Evolutionary conservation across 2,329 filamentous ascomycete genomes (phyloP).

Genomic region (Colletotrichum karsti): DNA sequence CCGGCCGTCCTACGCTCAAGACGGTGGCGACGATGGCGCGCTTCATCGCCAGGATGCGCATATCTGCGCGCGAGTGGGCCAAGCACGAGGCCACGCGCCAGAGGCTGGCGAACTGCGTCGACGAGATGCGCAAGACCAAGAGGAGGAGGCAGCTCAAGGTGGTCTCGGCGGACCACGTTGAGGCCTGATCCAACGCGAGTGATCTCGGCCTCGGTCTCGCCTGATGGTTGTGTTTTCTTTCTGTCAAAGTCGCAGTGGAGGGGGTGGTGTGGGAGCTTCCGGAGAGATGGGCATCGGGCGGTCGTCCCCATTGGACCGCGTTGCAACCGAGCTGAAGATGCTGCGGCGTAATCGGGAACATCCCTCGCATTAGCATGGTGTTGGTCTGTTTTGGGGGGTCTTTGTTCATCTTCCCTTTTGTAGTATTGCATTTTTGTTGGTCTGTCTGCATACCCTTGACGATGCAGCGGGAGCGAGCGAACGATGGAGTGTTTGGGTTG

Average conservation of each 20-base stretch:
- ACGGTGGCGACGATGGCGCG: constrained; percentile 57
- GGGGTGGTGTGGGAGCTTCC: background rate
- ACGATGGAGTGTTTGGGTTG: background rate
- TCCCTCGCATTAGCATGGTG: constrained; percentile 4
- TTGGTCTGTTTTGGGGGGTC: background rate
- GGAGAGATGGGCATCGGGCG: background rate
- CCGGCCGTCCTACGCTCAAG: constrained; percentile 44
- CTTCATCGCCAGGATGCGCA: constrained; percentile 61
- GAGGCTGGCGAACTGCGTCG: constrained; percentile 57
- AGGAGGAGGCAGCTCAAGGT: constrained; percentile 49
- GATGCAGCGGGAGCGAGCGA: constrained; percentile 19
- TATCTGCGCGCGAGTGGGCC: constrained; percentile 58
- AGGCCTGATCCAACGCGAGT: too few relatives aligned
- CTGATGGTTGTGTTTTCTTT: background rate
- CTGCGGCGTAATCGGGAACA: background rate
- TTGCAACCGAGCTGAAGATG: constrained; percentile 21
- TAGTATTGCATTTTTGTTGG: background rate
- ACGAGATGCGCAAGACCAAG: constrained; percentile 55
- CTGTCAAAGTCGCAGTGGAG: background rate
- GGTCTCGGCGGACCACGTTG: constrained; percentile 46
- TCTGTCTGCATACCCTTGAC: constrained; percentile 5
- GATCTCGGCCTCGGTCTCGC: background rate
- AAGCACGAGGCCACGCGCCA: constrained; percentile 59
- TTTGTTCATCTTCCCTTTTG: background rate
- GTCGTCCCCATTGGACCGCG: background rate